A percentile compares a stretch with the other conserved stretches of the same genome.
Conservation (phyloP, 495 filamentous ascomycete genomes). For the Hypomontagnella submonticulosa region DNA sequence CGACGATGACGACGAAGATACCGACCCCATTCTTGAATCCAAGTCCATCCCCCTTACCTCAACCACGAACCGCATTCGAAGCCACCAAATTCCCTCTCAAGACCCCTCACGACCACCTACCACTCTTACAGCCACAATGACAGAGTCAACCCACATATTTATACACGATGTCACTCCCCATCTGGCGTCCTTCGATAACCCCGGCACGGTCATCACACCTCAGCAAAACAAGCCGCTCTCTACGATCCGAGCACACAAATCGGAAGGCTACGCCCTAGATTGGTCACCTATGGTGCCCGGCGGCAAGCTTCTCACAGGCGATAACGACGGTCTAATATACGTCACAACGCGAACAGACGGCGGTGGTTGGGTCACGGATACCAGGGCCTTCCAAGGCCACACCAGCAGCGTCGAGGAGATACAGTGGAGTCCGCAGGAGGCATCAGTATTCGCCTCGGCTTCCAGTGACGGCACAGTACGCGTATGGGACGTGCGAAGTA, state of each 20-base stretch:
- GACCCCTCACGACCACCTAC: conserved; percentile 76
- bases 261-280: conserved; percentile 93
- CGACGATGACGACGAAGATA: conserved; percentile 78
- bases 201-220: conserved; percentile 80
- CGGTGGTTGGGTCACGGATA: conserved; percentile 87
- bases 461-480: conserved; percentile 94
- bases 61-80: conserved; percentile 91
- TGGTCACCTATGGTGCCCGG: conserved; percentile 81
- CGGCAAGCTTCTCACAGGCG: conserved; percentile 90
- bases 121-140: conserved; percentile 90
- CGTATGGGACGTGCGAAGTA: conserved; percentile 93
- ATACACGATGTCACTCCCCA: conserved; percentile 95
- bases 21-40: conserved; percentile 94
- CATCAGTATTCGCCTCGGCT: conserved; percentile 90
- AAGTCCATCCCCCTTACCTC: conserved; percentile 84
- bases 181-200: conserved; percentile 85
- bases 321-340: conserved; percentile 90
- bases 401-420: conserved; percentile 89
- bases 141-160: conserved; percentile 84
- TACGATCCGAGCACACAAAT: conserved; percentile 89
- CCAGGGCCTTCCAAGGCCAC: conserved; percentile 82
- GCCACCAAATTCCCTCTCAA: conserved; percentile 76
- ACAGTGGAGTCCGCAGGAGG: conserved; percentile 94
- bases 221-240: conserved; percentile 85
- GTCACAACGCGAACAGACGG: conserved; percentile 84